Percentiles rank a stretch among this genome's conserved stretches.
These are phyloP conservation scores for Diutina neorugosa DNA, from an alignment of 1,139 yeast species.

Conservation along the genomic window DNA sequence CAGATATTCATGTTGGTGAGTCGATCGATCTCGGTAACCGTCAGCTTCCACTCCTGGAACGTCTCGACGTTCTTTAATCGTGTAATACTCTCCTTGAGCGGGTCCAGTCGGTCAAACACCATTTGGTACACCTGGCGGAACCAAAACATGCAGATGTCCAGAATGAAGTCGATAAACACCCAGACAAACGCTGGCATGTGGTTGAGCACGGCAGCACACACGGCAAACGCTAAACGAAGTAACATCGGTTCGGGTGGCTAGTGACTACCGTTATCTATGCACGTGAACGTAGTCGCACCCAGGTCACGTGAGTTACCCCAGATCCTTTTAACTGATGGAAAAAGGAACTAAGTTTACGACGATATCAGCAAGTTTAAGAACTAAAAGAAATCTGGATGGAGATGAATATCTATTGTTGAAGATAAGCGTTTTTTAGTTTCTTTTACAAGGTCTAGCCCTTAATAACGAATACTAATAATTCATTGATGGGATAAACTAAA, in stretches of 20 bases:
- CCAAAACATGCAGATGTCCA: conserved; percentile 56
- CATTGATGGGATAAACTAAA: too few species aligned
- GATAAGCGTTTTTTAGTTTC: too few species aligned
- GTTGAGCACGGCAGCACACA: conserved; percentile 4
- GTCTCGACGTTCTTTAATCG: conserved; percentile 30
- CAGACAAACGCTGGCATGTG: conserved; percentile 51
- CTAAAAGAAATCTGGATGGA: too few species aligned
- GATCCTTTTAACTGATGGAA: too few species aligned
- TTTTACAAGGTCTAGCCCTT: too few species aligned
- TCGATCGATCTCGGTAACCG: conserved; percentile 49
- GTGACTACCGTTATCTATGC: neutral
- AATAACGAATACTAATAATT: too few species aligned
- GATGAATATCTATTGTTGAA: too few species aligned
- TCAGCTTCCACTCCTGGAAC: conserved; percentile 50
- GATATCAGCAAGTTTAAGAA: too few species aligned
- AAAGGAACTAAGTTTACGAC: too few species aligned
- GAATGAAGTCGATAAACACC: conserved; percentile 45
- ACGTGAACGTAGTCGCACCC: too few species aligned
- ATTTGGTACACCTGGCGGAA: conserved; percentile 25
- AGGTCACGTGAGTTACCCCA: too few species aligned
- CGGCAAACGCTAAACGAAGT: neutral
- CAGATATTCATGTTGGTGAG: conserved; percentile 62
- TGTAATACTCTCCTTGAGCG: conserved; percentile 26
- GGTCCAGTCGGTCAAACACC: conserved; percentile 23
- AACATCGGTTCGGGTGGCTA: neutral